Evolutionary conservation across 306 rosid genomes (phyloP).

Genomic region (Cicer yamashitae): DNA sequence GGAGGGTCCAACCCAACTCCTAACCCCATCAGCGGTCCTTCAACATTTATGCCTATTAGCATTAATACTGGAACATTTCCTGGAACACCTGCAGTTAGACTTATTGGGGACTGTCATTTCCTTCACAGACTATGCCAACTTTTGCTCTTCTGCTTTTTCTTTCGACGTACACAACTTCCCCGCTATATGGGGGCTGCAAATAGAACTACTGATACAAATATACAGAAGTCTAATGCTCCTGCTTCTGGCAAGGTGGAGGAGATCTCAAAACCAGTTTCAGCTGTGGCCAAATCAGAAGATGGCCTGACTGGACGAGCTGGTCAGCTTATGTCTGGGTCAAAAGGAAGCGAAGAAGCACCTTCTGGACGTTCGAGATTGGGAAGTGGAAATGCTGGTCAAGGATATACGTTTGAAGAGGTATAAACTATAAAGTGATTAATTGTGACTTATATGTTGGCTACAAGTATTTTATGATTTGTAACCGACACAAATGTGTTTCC

Average conservation of each 20-base stretch:
- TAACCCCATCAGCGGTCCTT: slow-evolving; percentile 88
- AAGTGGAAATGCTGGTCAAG: slow-evolving; percentile 98
- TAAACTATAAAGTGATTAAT: slow-evolving; percentile 44
- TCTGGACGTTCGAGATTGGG: slow-evolving; percentile 83
- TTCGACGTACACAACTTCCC: slow-evolving; percentile 84
- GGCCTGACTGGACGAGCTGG: slow-evolving; percentile 68
- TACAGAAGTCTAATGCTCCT: slow-evolving; percentile 68
- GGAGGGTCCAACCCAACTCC: slow-evolving; percentile 85
- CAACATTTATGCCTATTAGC: slow-evolving; percentile 95
- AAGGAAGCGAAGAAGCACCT: slow-evolving; percentile 81
- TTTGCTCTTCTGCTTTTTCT: slow-evolving; percentile 96
- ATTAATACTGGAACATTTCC: slow-evolving; percentile 99
- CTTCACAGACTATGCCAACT: slow-evolving; percentile 96
- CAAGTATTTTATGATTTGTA: background rate
- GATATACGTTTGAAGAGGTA: slow-evolving; percentile 98
- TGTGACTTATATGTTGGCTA: slow-evolving; percentile 23
- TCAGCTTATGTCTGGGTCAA: slow-evolving; percentile 71
- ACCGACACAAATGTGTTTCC: background rate
- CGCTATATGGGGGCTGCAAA: slow-evolving; percentile 71
- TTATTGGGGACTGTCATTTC: slow-evolving; percentile 98
- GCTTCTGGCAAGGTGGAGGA: slow-evolving; percentile 87
- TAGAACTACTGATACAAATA: slow-evolving; percentile 73
- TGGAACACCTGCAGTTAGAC: slow-evolving; percentile 99
- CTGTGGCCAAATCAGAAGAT: slow-evolving; percentile 74
- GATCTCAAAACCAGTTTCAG: slow-evolving; percentile 65